Conservation (phyloP, 371 early-diverging fungal species). For the Mortierella polycephala region DNA sequence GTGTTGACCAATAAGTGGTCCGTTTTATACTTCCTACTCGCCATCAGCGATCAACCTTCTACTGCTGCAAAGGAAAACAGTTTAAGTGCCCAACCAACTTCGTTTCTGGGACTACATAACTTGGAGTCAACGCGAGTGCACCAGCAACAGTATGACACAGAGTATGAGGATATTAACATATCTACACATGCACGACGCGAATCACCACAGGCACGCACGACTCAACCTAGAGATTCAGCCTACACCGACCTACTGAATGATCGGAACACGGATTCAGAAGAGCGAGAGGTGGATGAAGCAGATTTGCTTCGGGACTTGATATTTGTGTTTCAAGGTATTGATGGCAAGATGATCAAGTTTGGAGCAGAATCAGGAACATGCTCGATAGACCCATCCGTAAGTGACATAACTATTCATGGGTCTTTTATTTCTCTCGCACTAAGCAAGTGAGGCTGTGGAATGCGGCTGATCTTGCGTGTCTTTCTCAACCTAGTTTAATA, state of each 20-base stretch:
- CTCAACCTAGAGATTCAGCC: slow-evolving; percentile 15
- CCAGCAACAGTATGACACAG: slow-evolving; percentile 13
- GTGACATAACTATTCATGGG: not conserved
- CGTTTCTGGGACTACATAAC: slow-evolving; percentile 48
- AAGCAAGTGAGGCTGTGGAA: too few relatives aligned
- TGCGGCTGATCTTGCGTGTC: not conserved
- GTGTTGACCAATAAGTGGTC: slow-evolving; percentile 75
- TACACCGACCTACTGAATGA: slow-evolving; percentile 18
- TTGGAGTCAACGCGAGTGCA: slow-evolving; percentile 48
- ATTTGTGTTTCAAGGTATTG: slow-evolving; percentile 93
- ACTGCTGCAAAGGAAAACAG: slow-evolving; percentile 23
- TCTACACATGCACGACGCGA: slow-evolving; percentile 22
- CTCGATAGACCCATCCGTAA: slow-evolving; percentile 62
- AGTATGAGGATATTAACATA: slow-evolving; percentile 13
- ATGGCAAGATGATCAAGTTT: slow-evolving; percentile 85
- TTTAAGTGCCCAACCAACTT: slow-evolving; percentile 40
- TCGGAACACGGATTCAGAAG: slow-evolving; percentile 19
- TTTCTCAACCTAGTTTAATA: slow-evolving; percentile 46
- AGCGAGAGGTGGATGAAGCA: slow-evolving; percentile 71
- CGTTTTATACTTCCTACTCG: slow-evolving; percentile 74
- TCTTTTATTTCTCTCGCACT: too few relatives aligned
- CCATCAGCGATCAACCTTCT: slow-evolving; percentile 59
- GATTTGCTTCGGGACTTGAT: slow-evolving; percentile 86
- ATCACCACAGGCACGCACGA: slow-evolving; percentile 10
- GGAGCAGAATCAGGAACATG: slow-evolving; percentile 61